Base-by-base conservation (phyloP, 345 rosid species). In the Conringia planisiliqua region DNA sequence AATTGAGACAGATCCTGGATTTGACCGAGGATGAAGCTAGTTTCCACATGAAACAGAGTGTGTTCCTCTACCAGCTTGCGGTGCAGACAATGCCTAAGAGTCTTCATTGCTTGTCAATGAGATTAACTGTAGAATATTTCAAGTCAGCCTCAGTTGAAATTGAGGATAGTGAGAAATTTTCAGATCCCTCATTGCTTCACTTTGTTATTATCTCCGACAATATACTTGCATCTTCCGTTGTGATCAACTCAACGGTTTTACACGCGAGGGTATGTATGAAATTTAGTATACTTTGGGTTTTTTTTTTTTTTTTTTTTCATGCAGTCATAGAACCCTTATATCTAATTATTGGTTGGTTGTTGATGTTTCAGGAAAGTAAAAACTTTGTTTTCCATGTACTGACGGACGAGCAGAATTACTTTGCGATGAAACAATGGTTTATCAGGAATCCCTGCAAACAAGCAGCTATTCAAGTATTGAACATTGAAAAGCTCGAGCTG, bases 21-120 rank as follows among this genome's bases (percentile, higher is more conserved):
- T 64, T 89, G 85, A 89, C 94, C 0, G 93, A 89, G 70, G 98
- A 89, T 77, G 99, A 95, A 86, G 92, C 98, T 62, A 84, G 84
- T 79, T 92, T 92, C 80, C 89, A 93, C 83, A 83, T 82, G 87
- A 90, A 85, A 82, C 93, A 85, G 84, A 85, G 89, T 80, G 88
- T 88, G 75, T 88, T 82, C 82, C 88, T 88, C 55, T 86, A 87
- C 79, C 96, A 88, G 79, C 86, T 92, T 55, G 96, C 95, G 32
- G 89, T 92, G 47, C 98, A 96, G 77, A 95, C 96, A 52, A 88
- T 89, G 82, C 98, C 98, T 12, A 96, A 89, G 87, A 86, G 96
- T 84, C 97, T 86, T 66, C 97, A 92, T 82, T 92, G 98, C 86
- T 82, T 90, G 73, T 91, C 92, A 72, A 85, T 92, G 88, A 88